These are phyloP conservation scores for Calonectria multiphialidica DNA, from an alignment of 2,329 filamentous ascomycete genomes.

Conservation along the genomic window DNA sequence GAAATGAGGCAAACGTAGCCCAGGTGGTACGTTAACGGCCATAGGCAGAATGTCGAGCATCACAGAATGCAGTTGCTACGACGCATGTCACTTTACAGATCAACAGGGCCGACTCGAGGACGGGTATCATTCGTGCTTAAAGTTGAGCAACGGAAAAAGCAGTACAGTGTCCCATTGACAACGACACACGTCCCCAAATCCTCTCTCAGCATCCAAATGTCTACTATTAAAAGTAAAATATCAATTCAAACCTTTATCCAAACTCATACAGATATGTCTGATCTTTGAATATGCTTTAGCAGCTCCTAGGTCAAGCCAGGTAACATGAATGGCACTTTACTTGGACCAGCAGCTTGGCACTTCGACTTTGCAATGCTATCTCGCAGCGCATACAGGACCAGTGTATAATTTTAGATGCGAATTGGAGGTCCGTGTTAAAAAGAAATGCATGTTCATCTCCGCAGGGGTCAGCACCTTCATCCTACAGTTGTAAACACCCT, in stretches of 20 bases:
- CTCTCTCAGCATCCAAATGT: no score
- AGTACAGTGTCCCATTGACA: no score
- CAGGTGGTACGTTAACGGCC: conserved; percentile 42
- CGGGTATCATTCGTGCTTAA: not conserved
- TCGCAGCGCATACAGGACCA: not conserved
- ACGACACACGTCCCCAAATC: not conserved
- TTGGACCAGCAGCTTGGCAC: not conserved
- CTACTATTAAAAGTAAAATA: no score
- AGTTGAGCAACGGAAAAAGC: not conserved
- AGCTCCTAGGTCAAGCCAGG: not conserved
- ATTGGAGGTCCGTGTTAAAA: not conserved
- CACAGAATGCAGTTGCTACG: conserved; percentile 30
- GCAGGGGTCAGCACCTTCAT: not conserved
- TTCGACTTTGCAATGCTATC: not conserved
- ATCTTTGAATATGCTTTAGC: not conserved
- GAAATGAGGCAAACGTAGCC: conserved; percentile 44
- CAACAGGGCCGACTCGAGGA: not conserved
- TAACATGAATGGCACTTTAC: not conserved
- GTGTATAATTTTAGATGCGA: not conserved
- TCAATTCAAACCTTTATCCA: not conserved
- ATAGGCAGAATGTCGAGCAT: conserved; percentile 34
- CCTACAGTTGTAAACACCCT: not conserved
- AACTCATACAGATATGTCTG: no score
- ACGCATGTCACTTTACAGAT: not conserved
- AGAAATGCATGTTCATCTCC: not conserved